Evolutionary conservation across 2,329 filamentous ascomycete genomes (phyloP).

Genomic region (Fusarium zealandicum): DNA sequence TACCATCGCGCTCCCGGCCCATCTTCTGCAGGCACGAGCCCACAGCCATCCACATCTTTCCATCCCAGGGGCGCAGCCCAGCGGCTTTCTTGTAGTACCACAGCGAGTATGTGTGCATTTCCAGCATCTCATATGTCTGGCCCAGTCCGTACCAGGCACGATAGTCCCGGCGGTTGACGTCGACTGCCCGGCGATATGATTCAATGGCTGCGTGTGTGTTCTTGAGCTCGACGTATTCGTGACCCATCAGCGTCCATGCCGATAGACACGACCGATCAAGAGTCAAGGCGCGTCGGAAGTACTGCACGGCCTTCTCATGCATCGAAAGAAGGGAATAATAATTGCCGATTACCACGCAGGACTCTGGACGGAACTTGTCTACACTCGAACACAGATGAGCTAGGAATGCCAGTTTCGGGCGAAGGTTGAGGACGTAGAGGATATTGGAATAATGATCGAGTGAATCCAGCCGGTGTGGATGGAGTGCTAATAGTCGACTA

Average conservation of each 20-base stretch:
- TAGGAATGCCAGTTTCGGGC: constrained; percentile 89
- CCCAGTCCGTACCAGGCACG: constrained; percentile 97
- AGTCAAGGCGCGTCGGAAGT: constrained; percentile 91
- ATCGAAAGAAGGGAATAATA: constrained; percentile 95
- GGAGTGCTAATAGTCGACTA: constrained; percentile 79
- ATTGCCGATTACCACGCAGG: constrained; percentile 95
- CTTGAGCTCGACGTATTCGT: constrained; percentile 98
- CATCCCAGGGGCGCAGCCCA: constrained; percentile 90
- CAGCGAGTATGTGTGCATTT: constrained; percentile 96
- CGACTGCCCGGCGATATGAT: constrained; percentile 92
- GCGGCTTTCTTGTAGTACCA: constrained; percentile 98
- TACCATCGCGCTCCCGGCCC: constrained; percentile 84
- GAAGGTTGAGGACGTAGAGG: constrained; percentile 86
- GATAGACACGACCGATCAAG: constrained; percentile 90
- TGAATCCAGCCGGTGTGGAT: constrained; percentile 79
- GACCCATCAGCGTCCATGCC: constrained; percentile 98
- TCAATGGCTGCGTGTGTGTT: constrained; percentile 98
- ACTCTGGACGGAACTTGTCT: constrained; percentile 96
- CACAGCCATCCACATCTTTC: constrained; percentile 98
- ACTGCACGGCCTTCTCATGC: constrained; percentile 97
- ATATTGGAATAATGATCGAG: constrained; percentile 98
- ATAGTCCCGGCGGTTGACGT: constrained; percentile 95
- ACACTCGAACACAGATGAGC: constrained; percentile 90
- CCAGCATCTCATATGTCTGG: constrained; percentile 95
- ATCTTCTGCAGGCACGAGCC: constrained; percentile 92